phyloP scores from a whole-genome alignment of 768 basidiomycete genomes.

The Suillus sp. region DNA sequence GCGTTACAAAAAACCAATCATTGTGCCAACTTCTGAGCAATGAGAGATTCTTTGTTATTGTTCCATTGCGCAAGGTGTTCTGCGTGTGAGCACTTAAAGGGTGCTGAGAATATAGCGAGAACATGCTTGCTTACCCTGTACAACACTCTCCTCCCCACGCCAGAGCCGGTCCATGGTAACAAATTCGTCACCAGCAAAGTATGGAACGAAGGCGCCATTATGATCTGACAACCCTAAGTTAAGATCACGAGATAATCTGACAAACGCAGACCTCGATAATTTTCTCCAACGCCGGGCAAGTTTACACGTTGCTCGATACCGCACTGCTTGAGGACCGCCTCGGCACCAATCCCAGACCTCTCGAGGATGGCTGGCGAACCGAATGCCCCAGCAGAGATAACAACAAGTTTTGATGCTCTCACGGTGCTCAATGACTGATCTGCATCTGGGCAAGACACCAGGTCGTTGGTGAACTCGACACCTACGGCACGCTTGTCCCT shows the following conservation, averaged over 20 bases:
- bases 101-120: conserved; percentile 9
- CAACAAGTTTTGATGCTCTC: conserved; percentile 37
- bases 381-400: conserved; percentile 42
- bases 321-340: conserved; percentile 28
- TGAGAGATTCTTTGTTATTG: conserved; percentile 42
- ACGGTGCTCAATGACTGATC: conserved; percentile 18
- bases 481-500: conserved; percentile 40
- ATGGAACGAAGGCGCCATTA: conserved; percentile 30
- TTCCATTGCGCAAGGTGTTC: conserved; percentile 31
- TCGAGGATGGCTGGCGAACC: conserved; percentile 56
- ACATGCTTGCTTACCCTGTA: conserved; percentile 39
- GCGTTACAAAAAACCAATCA: background rate
- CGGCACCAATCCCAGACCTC: conserved; percentile 47
- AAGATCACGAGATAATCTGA: rapidly evolving
- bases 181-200: conserved; percentile 43
- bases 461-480: conserved; percentile 38
- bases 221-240: conserved; percentile 28
- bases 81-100: background rate
- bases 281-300: conserved; percentile 45
- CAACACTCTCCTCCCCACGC: conserved; percentile 38
- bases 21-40: conserved; percentile 52
- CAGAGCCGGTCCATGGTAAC: conserved; percentile 50
- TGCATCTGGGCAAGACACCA: conserved; percentile 22
- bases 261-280: conserved; percentile 36
- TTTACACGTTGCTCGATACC: conserved; percentile 36